Conservation (phyloP, 768 basidiomycete species). For the Mycena floridula region DNA sequence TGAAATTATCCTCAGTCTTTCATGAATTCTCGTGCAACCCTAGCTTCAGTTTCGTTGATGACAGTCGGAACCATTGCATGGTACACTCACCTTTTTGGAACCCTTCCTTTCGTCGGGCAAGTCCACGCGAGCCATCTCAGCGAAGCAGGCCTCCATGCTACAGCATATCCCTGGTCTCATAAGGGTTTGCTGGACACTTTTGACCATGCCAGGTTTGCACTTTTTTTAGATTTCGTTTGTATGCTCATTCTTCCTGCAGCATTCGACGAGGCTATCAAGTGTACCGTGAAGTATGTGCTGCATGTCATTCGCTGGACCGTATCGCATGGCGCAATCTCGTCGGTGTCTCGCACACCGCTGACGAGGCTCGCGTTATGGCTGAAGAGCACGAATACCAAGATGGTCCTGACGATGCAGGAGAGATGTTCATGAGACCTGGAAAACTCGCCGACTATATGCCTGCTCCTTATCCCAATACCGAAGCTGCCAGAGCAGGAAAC, state of each 20-base stretch:
- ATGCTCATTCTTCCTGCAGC: constrained; percentile 34
- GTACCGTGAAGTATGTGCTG: constrained; percentile 98
- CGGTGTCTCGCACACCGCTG: constrained; percentile 92
- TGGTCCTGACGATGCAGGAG: constrained; percentile 89
- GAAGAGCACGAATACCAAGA: constrained; percentile 97
- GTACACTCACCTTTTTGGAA: constrained; percentile 94
- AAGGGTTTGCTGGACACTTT: constrained; percentile 84
- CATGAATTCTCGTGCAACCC: constrained; percentile 63
- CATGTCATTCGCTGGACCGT: constrained; percentile 98
- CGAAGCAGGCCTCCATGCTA: constrained; percentile 91
- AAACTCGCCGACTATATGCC: constrained; percentile 98
- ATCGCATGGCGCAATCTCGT: constrained; percentile 99
- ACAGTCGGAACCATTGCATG: constrained; percentile 89
- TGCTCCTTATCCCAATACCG: constrained; percentile 92
- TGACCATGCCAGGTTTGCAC: constrained; percentile 87
- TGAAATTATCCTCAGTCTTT: constrained; percentile 39
- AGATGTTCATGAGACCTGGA: constrained; percentile 98
- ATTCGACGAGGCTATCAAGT: constrained; percentile 96
- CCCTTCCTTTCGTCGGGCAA: constrained; percentile 83
- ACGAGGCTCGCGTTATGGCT: constrained; percentile 86
- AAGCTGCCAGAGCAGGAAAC: constrained; percentile 92
- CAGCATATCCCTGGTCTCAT: constrained; percentile 87
- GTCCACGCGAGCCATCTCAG: constrained; percentile 89
- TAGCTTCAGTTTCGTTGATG: constrained; percentile 69
- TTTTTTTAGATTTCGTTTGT: constrained; percentile 10